Evolutionary conservation across 176 grass and related monocot species (phyloP).

Genomic region (Oryza punctata): DNA sequence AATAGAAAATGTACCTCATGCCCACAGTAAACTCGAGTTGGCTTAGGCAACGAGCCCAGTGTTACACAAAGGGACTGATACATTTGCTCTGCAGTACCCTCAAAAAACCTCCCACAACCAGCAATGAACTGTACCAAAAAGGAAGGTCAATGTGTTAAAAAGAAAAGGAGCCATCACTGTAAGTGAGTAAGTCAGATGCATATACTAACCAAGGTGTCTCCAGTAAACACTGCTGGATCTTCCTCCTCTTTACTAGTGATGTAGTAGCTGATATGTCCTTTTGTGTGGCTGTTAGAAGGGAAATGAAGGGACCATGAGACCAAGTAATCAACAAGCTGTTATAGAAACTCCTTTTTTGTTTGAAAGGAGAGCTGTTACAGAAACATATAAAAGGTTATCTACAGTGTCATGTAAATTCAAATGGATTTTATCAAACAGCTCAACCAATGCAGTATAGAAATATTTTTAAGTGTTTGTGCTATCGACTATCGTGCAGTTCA

Average conservation of each 20-base stretch:
- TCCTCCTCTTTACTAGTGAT: conserved; percentile 61
- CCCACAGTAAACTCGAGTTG: conserved; percentile 91
- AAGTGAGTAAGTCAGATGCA: conserved; percentile 18
- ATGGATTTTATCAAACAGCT: too few species aligned
- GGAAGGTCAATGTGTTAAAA: conserved; percentile 8
- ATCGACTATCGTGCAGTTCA: background rate
- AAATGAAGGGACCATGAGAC: conserved; percentile 23
- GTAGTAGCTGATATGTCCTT: conserved; percentile 95
- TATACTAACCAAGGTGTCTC: conserved; percentile 88
- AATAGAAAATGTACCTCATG: conserved; percentile 67
- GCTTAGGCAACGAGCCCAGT: conserved; percentile 83
- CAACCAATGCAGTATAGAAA: background rate
- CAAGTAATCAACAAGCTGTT: background rate
- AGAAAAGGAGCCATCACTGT: background rate
- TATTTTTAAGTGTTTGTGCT: background rate
- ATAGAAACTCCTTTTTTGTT: too few species aligned
- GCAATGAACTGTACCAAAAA: conserved; percentile 70
- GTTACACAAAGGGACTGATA: conserved; percentile 88
- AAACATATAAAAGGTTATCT: background rate
- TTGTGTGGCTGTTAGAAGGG: conserved; percentile 68
- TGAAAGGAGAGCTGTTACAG: background rate
- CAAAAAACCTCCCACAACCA: conserved; percentile 95
- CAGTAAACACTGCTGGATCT: conserved; percentile 89
- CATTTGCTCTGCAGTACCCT: conserved; percentile 97
- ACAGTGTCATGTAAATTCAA: too few species aligned